Conservation (phyloP, 2,329 filamentous ascomycete species). For the Akanthomyces muscarius region DNA sequence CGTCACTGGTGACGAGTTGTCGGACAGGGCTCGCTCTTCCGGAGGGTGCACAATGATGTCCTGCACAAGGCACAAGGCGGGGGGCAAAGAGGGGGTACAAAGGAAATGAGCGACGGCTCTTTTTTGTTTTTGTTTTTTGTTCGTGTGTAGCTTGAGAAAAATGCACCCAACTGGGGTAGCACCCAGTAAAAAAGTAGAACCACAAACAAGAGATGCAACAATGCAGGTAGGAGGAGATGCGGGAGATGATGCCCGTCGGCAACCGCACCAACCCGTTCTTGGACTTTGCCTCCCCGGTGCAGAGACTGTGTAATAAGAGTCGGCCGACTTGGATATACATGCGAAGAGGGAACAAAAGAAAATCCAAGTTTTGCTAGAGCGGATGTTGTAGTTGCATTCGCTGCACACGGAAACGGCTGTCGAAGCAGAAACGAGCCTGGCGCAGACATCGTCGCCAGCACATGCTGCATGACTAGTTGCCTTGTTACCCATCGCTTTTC, state of each 20-base stretch:
- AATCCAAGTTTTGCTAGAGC: neutral
- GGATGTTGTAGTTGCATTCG: neutral
- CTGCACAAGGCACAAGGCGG: neutral
- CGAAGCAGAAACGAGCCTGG: neutral
- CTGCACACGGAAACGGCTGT: neutral
- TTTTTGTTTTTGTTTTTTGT: too few species aligned
- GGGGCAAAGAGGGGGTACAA: neutral
- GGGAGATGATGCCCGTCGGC: neutral
- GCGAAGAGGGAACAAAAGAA: neutral
- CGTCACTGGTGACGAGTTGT: neutral
- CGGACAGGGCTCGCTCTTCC: too few species aligned
- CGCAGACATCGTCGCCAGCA: neutral
- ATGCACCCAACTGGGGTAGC: neutral
- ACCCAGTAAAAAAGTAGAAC: neutral
- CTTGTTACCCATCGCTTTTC: neutral
- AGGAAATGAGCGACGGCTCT: slow-evolving; percentile 1
- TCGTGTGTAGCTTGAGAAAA: neutral
- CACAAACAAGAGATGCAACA: neutral
- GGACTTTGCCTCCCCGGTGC: neutral
- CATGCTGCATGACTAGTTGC: neutral
- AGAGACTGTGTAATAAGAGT: neutral
- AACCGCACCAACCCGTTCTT: slow-evolving; percentile 6
- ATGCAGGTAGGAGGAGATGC: neutral
- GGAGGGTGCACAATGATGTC: too few species aligned
- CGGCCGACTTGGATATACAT: neutral